Base-by-base conservation (phyloP, 2,329 filamentous ascomycete species). In the Fusarium praegraminearum region DNA sequence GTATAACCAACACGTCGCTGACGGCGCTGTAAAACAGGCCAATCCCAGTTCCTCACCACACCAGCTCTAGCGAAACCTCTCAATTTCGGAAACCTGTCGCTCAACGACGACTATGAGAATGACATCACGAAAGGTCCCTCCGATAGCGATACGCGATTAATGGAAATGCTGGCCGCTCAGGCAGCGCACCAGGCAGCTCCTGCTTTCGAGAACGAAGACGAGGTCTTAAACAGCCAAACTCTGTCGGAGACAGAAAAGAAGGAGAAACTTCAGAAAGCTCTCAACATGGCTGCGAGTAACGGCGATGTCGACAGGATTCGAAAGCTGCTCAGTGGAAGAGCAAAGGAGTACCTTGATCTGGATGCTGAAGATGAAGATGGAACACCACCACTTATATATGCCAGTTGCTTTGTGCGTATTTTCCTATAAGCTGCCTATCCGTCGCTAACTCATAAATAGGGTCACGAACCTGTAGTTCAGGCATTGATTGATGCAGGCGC, bases 261-360 rank as follows among this genome's bases (percentile, higher is more conserved):
- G 72, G 87, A 91, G 46, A 88, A 92, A 38, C 80, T 99, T 41
- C 96, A 99, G 78, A 95, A 93, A 76, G 90, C 92, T 16, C 84
- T 99, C 70, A 94, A 95, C 76, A 97, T 98, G 90, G 95, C 96
- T 15, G 94, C 96, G 3, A 98, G 95, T 79, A 99, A 99, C 79
- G 96, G 96, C 51, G 96, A 98, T 80, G 89, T 93, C 41, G 89
- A 91, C 49, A 90, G 94, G 65, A 91, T 99, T 47, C 86, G 87
- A 70, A 90, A 89, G 76, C 86, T 99, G 41, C 83, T 98, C 5
- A 82, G 85, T 44, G 94, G 94, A 20, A 89, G 89, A 60, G 91
- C 92, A 16, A 92, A 89, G 74, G 79, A 87, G 12, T 94, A 90
- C 76, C 87, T 98, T 62, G 91, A 98, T 78, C 87, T 98, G 71